Conservation (phyloP, 1,284 basidiomycete genomes). For the Ganoderma sp. region DNA sequence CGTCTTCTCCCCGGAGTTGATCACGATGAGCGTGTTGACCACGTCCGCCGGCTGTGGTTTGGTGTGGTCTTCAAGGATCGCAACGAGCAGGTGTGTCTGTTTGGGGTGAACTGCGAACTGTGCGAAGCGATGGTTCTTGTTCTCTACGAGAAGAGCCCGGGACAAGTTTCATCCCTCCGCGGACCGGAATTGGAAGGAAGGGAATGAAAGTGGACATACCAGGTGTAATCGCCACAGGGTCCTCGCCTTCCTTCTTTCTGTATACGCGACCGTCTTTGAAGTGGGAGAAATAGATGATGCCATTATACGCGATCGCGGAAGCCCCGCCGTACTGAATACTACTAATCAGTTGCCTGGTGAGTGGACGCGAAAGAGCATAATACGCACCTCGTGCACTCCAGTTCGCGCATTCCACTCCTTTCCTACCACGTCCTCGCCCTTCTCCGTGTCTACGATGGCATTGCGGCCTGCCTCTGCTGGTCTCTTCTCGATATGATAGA, state of each 20-base stretch:
- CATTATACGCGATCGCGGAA: constrained; percentile 55
- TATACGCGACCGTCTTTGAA: constrained; percentile 58
- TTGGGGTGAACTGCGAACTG: constrained; percentile 55
- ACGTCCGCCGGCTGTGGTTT: constrained; percentile 59
- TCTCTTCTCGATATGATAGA: constrained; percentile 68
- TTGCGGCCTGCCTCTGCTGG: constrained; percentile 65
- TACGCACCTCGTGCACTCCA: constrained; percentile 59
- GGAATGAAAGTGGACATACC: constrained; percentile 45
- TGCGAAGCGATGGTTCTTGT: constrained; percentile 62
- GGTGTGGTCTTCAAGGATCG: constrained; percentile 74
- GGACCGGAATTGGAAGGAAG: neutral
- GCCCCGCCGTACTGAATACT: constrained; percentile 48
- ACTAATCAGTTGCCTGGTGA: neutral
- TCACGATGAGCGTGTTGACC: constrained; percentile 61
- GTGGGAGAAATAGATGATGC: constrained; percentile 63
- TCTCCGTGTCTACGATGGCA: constrained; percentile 59
- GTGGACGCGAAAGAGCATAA: neutral
- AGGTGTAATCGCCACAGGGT: constrained; percentile 64
- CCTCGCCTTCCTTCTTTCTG: constrained; percentile 41
- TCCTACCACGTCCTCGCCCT: constrained; percentile 56
- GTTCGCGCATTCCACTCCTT: constrained; percentile 61
- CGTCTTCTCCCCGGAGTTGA: constrained; percentile 53
- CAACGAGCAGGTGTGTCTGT: constrained; percentile 53
- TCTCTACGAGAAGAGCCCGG: constrained; percentile 42
- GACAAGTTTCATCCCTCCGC: neutral